phyloP scores from a whole-genome alignment of 2,329 filamentous ascomycete species.

The Colletotrichum sp. region DNA sequence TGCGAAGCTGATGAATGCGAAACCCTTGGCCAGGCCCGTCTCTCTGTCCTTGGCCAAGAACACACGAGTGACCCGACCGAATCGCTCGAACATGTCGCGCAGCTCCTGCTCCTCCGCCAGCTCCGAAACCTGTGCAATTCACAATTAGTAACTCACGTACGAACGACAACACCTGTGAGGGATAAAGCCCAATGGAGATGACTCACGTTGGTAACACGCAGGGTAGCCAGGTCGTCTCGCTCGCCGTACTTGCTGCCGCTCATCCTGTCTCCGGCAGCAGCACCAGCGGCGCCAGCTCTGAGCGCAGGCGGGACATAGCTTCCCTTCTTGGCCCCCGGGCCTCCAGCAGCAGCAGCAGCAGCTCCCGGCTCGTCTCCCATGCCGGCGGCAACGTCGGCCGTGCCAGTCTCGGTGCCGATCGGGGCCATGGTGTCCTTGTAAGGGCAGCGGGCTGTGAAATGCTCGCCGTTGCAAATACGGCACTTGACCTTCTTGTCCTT shows the following conservation, averaged over 20 bases:
- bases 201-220: conserved; percentile 96
- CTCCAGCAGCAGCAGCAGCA: conserved; percentile 60
- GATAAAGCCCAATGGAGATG: not conserved
- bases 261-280: conserved; percentile 80
- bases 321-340: conserved; percentile 72
- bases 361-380: conserved; percentile 53
- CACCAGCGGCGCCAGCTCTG: conserved; percentile 69
- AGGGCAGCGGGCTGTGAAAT: conserved; percentile 98
- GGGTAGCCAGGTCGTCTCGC: conserved; percentile 92
- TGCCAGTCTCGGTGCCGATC: conserved; percentile 62
- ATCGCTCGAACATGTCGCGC: conserved; percentile 97
- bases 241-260: conserved; percentile 82
- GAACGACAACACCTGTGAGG: not conserved
- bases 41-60: conserved; percentile 98
- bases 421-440: conserved; percentile 99
- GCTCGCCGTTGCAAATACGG: conserved; percentile 97
- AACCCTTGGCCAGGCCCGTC: conserved; percentile 95
- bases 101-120: conserved; percentile 96
- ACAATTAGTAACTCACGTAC: not conserved
- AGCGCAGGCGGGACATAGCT: conserved; percentile 95
- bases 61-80: conserved; percentile 94
- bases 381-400: conserved; percentile 60
- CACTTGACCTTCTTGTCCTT: conserved; percentile 99
- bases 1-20: conserved; percentile 97
- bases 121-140: conserved; percentile 77